These are phyloP conservation scores for Amanita molliuscula DNA, from an alignment of 768 basidiomycete genomes.

Conservation along the genomic window DNA sequence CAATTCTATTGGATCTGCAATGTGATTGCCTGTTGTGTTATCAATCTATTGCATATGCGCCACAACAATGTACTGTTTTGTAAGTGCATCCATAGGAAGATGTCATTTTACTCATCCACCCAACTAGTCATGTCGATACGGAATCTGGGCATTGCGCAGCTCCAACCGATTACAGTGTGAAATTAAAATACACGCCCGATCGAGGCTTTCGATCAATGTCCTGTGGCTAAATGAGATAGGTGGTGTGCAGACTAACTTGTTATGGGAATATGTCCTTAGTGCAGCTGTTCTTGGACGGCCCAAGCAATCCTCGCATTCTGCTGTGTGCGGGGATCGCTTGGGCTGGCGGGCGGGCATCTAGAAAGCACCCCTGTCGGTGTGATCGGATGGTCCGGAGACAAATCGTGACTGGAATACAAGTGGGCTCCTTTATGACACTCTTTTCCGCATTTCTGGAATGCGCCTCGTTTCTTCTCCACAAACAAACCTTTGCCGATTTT, in stretches of 20 bases:
- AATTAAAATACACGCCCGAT: constrained; percentile 3
- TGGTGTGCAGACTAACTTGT: neutral
- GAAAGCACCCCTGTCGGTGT: neutral
- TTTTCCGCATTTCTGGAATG: constrained; percentile 5
- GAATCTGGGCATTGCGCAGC: neutral
- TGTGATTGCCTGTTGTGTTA: neutral
- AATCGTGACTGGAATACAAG: constrained; percentile 3
- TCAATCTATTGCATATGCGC: neutral
- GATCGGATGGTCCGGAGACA: constrained; percentile 7
- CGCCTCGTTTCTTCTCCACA: constrained; percentile 7
- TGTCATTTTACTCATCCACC: neutral
- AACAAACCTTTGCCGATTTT: constrained; percentile 3
- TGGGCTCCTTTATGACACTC: constrained; percentile 6
- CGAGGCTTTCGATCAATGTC: constrained; percentile 5
- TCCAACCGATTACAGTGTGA: constrained; percentile 2
- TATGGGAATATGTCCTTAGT: no score
- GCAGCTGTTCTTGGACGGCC: neutral
- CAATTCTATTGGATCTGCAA: neutral
- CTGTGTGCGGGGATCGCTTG: neutral
- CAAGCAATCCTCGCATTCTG: neutral
- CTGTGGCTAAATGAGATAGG: constrained; percentile 3
- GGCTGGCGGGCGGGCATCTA: neutral
- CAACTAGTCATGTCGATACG: neutral
- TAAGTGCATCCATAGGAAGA: neutral
- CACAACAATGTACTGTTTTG: neutral